phyloP scores from a whole-genome alignment of 2,329 filamentous ascomycete genomes.

The Aspergillus calidoustus region DNA sequence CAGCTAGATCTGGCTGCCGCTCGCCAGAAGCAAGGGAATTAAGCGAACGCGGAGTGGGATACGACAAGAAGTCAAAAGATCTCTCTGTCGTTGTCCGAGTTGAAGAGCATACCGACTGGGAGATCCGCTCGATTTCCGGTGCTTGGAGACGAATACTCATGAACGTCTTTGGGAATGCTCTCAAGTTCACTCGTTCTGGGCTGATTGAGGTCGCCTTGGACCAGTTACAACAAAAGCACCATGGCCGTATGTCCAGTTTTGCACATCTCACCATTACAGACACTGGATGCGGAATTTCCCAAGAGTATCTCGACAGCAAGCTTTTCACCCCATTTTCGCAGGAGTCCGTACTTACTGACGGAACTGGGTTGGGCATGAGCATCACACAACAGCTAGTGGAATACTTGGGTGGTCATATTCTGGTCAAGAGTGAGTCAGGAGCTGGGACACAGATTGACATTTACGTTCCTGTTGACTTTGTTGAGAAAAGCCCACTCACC shows the following conservation, averaged over 20 bases:
- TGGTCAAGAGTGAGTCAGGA: constrained; percentile 52
- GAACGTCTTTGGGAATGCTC: constrained; percentile 43
- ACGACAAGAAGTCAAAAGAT: constrained; percentile 14
- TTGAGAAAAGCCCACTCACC: background rate
- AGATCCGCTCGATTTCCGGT: constrained; percentile 33
- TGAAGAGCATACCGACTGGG: constrained; percentile 36
- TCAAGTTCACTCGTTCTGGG: constrained; percentile 43
- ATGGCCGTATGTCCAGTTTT: constrained; percentile 18
- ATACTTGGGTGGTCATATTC: constrained; percentile 60
- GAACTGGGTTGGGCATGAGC: constrained; percentile 67
- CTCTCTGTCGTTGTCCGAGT: constrained; percentile 36
- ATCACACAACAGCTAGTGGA: constrained; percentile 64
- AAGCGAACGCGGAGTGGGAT: no score
- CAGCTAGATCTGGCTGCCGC: constrained; percentile 20
- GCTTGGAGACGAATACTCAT: constrained; percentile 42
- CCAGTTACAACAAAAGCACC: constrained; percentile 17
- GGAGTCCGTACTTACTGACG: constrained; percentile 62
- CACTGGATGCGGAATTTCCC: constrained; percentile 66
- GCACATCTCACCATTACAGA: constrained; percentile 58
- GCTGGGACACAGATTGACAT: constrained; percentile 37
- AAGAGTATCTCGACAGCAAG: constrained; percentile 61
- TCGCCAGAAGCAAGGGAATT: constrained; percentile 11
- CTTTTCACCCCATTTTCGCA: constrained; percentile 68
- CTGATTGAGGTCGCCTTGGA: constrained; percentile 38
- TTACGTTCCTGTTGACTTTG: constrained; percentile 29